Percentiles rank a stretch among this genome's conserved stretches.
These are phyloP conservation scores for Podospora anserina DNA, from an alignment of 495 filamentous ascomycete genomes.

Conservation along the genomic window DNA sequence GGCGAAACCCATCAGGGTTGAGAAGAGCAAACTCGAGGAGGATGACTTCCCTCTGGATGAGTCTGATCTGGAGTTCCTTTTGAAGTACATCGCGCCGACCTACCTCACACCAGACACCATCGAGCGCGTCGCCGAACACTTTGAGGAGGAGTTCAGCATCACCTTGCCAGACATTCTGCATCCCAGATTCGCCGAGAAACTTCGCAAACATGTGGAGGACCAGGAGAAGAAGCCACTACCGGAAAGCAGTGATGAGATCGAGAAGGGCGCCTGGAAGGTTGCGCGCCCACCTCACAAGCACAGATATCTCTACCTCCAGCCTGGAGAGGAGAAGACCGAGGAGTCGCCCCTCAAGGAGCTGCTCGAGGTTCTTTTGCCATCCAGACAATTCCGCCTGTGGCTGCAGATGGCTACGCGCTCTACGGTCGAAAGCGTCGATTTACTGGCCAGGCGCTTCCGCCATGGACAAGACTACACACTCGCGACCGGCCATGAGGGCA, in stretches of 20 bases:
- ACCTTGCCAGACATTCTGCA: constrained; percentile 73
- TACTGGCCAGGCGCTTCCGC: constrained; percentile 80
- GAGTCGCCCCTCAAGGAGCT: constrained; percentile 68
- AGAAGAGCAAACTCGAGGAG: constrained; percentile 45
- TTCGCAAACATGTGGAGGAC: constrained; percentile 65
- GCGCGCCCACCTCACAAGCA: constrained; percentile 93
- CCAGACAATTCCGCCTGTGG: constrained; percentile 86
- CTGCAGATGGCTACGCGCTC: constrained; percentile 74
- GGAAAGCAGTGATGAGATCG: constrained; percentile 53
- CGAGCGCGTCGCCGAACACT: constrained; percentile 72
- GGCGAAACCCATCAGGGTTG: constrained; percentile 52
- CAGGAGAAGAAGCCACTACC: constrained; percentile 55
- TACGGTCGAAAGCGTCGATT: constrained; percentile 60
- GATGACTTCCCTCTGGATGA: constrained; percentile 57
- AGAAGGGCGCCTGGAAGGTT: constrained; percentile 64
- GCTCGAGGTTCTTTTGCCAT: constrained; percentile 74
- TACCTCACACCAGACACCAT: constrained; percentile 95
- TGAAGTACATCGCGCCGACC: constrained; percentile 81
- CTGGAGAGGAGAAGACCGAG: constrained; percentile 25
- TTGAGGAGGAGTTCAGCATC: constrained; percentile 77
- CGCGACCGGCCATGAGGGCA: constrained; percentile 76
- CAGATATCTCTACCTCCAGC: constrained; percentile 78
- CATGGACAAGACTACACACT: constrained; percentile 87
- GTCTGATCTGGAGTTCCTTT: constrained; percentile 76
- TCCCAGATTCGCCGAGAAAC: constrained; percentile 64